Base-by-base conservation (phyloP, 371 early-diverging fungal genomes). In the Cokeromyces recurvatus region DNA sequence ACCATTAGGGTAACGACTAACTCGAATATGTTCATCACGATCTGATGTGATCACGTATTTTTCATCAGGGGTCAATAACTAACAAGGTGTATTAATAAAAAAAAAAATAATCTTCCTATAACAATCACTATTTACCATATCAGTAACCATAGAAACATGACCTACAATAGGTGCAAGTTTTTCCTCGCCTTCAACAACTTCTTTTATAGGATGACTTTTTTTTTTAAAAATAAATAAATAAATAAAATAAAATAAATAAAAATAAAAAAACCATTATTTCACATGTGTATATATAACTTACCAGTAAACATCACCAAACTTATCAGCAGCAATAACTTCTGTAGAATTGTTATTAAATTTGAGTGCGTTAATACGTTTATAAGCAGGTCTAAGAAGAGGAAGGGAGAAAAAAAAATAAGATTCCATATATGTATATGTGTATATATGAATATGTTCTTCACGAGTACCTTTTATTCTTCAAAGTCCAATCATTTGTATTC, bases 21-120 rank as follows among this genome's bases (percentile, higher is more conserved):
- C 81, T 17, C 98, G 84, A 48, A 98, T 84, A 61, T 98, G 94
- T 51, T 97, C 95, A 70, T 98, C 98, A 32, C 98, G 89, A 67
- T 98, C 98, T 48, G 90, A 81, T 7, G 97, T 91, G 38, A 96
- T 65, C 16, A 96, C 59, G 34, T 71, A 82, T 54, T 78, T 81
- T 55, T 84, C 78, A 48, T 80, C 74, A 4, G 66, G 41, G 35
- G 77, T 69, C 38, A 84, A 57, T 2, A 62, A 55, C 81, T 80
- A 57, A 4, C 45, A 12, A n/a, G n/a, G n/a, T n/a, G n/a, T n/a
- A n/a, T n/a, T n/a, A n/a, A 20, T 20, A 6, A n/a, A 41, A 34
- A 7, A 35, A 36, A 34, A 34, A 14, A 12, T 32, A 21, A 31
- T 12, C 27, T 9, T 41, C 29, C 8, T 14, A 16, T 11, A 29